phyloP scores from a whole-genome alignment of 1,284 basidiomycete genomes.

The Rhizoctonia solani region DNA sequence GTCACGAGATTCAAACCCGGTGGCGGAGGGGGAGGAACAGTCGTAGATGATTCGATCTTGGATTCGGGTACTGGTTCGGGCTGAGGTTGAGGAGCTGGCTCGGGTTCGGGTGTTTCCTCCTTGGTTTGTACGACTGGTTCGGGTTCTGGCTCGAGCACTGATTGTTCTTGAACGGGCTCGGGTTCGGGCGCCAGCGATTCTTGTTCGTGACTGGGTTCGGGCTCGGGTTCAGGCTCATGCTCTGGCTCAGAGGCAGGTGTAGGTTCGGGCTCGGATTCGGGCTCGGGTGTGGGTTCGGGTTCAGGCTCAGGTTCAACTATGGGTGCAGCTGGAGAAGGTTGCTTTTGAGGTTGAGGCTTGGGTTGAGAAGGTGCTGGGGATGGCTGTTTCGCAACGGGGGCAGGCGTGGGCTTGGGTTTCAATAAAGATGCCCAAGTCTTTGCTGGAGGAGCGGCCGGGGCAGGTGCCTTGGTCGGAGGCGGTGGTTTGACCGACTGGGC shows the following conservation, averaged over 20 bases:
- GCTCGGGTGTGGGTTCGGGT: conserved; percentile 40
- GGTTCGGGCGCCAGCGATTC: conserved; percentile 43
- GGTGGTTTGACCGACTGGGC: conserved; percentile 10
- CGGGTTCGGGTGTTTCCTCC: too few species aligned
- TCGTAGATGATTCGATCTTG: too few species aligned
- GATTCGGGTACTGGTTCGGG: background rate
- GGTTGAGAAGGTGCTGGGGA: conserved; percentile 38
- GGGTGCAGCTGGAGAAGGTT: too few species aligned
- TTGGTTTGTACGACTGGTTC: too few species aligned
- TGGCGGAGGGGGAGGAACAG: conserved; percentile 16
- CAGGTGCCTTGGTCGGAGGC: background rate
- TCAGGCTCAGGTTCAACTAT: conserved; percentile 47
- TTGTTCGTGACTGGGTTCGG: background rate
- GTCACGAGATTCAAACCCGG: conserved; percentile 28
- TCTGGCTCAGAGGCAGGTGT: background rate
- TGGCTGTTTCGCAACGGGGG: conserved; percentile 42
- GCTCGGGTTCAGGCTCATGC: background rate
- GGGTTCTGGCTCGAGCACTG: conserved; percentile 45
- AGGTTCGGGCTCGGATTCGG: conserved; percentile 13
- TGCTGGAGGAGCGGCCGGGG: background rate
- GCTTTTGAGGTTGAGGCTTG: conserved; percentile 41
- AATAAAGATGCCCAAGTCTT: conserved; percentile 22
- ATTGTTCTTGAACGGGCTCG: conserved; percentile 42
- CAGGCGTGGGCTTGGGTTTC: conserved; percentile 39
- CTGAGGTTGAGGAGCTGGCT: conserved; percentile 34